Evolutionary conservation across 305 asterid genomes (phyloP).

Genomic region (Solanum hybrid): DNA sequence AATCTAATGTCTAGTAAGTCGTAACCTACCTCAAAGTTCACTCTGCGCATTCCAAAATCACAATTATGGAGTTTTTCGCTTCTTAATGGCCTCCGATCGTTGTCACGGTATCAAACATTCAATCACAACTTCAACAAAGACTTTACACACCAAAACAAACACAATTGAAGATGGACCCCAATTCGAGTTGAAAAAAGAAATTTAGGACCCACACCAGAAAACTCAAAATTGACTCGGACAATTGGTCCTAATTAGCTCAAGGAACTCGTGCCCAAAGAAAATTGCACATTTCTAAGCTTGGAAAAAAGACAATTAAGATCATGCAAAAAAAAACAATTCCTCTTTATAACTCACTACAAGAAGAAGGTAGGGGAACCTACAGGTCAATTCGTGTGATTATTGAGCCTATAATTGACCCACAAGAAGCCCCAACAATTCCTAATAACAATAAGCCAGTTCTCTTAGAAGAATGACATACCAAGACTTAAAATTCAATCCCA

Average conservation of each 20-base stretch:
- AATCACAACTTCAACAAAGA: background rate
- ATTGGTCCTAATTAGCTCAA: background rate
- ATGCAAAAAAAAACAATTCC: background rate
- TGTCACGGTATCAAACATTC: background rate
- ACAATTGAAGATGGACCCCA: background rate
- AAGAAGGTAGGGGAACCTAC: background rate
- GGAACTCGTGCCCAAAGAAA: background rate
- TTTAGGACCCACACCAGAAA: background rate
- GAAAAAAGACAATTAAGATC: background rate
- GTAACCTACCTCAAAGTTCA: background rate
- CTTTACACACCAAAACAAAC: background rate
- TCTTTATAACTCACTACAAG: background rate
- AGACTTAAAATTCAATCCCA: too few species aligned
- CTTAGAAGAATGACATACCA: too few species aligned
- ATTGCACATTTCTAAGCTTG: background rate
- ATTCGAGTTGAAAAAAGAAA: background rate
- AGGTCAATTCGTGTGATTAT: background rate
- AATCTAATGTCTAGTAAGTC: background rate
- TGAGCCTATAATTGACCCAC: too few species aligned
- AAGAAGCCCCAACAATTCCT: too few species aligned
- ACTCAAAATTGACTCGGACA: background rate
- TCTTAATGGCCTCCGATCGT: background rate
- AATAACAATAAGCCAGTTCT: too few species aligned
- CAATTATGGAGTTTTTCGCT: background rate
- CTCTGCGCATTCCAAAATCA: background rate